Evolutionary conservation across 2,329 filamentous ascomycete genomes (phyloP), one percentile per base, ranked within the genome.

Genomic region (Cladosporium sp.): DNA sequence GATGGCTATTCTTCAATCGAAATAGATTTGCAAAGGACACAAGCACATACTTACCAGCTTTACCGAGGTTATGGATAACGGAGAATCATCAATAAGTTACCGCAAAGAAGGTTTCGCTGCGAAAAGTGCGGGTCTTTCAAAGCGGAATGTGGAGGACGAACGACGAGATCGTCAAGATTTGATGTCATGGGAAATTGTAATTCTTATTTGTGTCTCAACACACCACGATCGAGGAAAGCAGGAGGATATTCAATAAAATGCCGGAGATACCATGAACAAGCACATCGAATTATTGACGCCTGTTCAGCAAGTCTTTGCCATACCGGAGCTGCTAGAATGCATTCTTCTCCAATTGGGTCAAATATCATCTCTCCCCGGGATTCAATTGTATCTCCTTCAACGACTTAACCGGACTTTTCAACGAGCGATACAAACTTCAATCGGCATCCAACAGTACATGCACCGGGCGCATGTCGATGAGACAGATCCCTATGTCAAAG

Each of bases 61-160:
- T 47, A n/a, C 43, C 43, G 43, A 47, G 43, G 30, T 38, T 38
- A 39, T 17, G 30, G 15, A 37, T 15, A 9, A 6, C 8, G 30
- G 17, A 19, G 12, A 14, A 51, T 5, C 2, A 22, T 38, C 12
- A 17, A 22, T 20, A 34, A 51, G 14, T 12, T 38, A 51, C 17
- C 6, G n/a, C 25, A 5, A 34, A 47, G 17, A 51, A 37, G 30
- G 30, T 22, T 38, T 20, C 12, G 25, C 19, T 43, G 40, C 17
- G 52, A 37, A 28, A 55, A 45, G 3, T 55, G 52, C 40, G 40
- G 52, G 40, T 45, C 52, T 47, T 36, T 12, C 17, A 11, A 11
- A 37, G 40, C 52, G 52, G 52, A 36, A 55, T 55, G 52, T 55
- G 52, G 52, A 47, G 52, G 52, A 17, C 30, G 52, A 45, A 47